A percentile compares a stretch with the other conserved stretches of the same genome.
These are phyloP conservation scores for Neopestalotiopsis clavispora DNA, from an alignment of 2,329 filamentous ascomycete genomes.

Conservation along the genomic window DNA sequence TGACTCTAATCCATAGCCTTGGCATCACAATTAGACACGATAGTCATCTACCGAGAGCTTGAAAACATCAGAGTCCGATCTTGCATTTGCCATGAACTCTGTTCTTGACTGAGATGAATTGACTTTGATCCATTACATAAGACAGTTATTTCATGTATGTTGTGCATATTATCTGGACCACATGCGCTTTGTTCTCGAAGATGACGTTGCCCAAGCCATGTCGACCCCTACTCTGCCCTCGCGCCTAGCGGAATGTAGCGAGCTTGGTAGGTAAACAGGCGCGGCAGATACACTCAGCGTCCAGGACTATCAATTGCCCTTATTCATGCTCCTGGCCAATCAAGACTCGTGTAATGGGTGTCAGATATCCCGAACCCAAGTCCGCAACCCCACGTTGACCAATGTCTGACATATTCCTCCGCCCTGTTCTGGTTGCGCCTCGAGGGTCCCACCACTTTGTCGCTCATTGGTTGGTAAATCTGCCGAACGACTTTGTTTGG, in stretches of 20 bases:
- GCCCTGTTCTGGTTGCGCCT: conserved; percentile 19
- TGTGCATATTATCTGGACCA: background rate
- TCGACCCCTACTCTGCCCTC: background rate
- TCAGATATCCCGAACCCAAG: background rate
- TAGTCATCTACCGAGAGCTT: background rate
- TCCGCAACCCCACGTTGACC: conserved; percentile 19
- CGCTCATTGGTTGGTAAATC: conserved; percentile 29
- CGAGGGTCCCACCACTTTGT: conserved; percentile 23
- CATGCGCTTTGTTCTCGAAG: background rate
- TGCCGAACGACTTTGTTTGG: conserved; percentile 23
- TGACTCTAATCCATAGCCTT: too few species aligned
- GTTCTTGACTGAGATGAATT: background rate
- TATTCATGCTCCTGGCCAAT: background rate
- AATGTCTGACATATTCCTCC: conserved; percentile 27
- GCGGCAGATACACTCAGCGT: background rate
- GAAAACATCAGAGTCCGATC: background rate
- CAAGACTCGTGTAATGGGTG: background rate
- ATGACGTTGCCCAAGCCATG: background rate
- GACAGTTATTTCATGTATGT: background rate
- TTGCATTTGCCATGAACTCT: background rate
- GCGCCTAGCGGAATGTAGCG: background rate
- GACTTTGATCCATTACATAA: background rate
- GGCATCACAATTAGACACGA: too few species aligned
- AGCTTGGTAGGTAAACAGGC: background rate
- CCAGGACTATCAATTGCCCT: conserved; percentile 15